Conservation (phyloP, 768 basidiomycete species). For the Trametes cingulata region DNA sequence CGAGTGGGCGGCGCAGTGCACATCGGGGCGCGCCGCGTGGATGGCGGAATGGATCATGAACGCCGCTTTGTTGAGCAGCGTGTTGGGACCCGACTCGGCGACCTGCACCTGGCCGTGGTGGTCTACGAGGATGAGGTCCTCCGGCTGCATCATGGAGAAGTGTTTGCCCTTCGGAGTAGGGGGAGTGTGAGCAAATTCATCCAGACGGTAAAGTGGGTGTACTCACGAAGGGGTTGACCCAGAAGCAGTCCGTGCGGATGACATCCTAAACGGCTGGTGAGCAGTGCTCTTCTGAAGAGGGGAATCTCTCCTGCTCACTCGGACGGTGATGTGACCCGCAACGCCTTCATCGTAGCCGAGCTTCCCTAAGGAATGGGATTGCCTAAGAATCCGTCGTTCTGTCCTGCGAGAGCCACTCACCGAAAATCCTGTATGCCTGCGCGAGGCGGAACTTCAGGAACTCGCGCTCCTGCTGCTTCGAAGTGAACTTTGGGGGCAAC, state of each 20-base stretch:
- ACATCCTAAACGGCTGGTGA: slow-evolving; percentile 34
- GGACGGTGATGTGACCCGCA: slow-evolving; percentile 53
- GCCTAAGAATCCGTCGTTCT: too few species aligned
- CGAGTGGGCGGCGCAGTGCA: slow-evolving; percentile 37
- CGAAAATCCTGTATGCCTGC: slow-evolving; percentile 48
- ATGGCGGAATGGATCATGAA: slow-evolving; percentile 41
- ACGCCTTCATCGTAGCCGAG: slow-evolving; percentile 49
- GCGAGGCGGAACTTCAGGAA: slow-evolving; percentile 48
- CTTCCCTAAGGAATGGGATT: slow-evolving; percentile 21
- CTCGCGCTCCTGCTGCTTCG: slow-evolving; percentile 41
- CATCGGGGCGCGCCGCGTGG: slow-evolving; percentile 38
- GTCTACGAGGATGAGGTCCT: slow-evolving; percentile 48
- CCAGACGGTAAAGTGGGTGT: not conserved
- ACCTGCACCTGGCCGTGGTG: slow-evolving; percentile 36
- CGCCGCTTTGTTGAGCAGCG: slow-evolving; percentile 39
- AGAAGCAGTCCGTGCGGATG: slow-evolving; percentile 44
- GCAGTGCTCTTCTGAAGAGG: not conserved
- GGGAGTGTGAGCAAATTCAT: not conserved
- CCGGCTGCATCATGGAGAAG: slow-evolving; percentile 46
- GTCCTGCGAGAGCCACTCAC: slow-evolving; percentile 24
- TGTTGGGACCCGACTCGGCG: slow-evolving; percentile 34
- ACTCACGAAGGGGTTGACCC: slow-evolving; percentile 49
- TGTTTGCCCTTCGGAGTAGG: slow-evolving; percentile 40
- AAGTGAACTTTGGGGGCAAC: slow-evolving; percentile 33
- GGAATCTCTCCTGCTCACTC: slow-evolving; percentile 21